phyloP scores from a whole-genome alignment of 2,329 filamentous ascomycete species.

The Hymenoscyphus fructigenus region DNA sequence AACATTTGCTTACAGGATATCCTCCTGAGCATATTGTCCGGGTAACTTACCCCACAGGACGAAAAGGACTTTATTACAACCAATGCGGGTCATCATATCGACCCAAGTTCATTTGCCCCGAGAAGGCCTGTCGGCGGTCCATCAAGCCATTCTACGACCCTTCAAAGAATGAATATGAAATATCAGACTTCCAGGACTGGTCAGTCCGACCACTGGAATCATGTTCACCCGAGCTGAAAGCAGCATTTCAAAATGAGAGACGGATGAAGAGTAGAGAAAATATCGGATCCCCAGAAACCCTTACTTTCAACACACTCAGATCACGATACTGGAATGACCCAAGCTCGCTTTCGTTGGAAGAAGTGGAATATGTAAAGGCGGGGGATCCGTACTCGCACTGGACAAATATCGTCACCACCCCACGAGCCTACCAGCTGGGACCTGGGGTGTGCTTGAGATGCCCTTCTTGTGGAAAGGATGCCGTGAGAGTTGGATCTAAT shows the following conservation, averaged over 20 bases:
- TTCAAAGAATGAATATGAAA: slow-evolving; percentile 7
- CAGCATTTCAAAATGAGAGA: slow-evolving; percentile 5
- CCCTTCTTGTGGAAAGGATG: slow-evolving; percentile 11
- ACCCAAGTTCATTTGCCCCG: slow-evolving; percentile 10
- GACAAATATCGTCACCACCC: not conserved
- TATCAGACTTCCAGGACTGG: slow-evolving; percentile 11
- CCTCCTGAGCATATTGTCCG: not conserved
- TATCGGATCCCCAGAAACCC: not conserved
- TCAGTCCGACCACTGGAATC: slow-evolving; percentile 1
- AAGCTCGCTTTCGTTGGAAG: slow-evolving; percentile 1
- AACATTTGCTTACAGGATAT: not conserved
- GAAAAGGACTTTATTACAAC: slow-evolving; percentile 5
- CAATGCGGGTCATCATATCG: slow-evolving; percentile 9
- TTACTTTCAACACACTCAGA: not conserved
- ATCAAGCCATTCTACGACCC: slow-evolving; percentile 11
- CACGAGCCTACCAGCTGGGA: not conserved
- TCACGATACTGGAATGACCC: not conserved
- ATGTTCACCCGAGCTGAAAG: not conserved
- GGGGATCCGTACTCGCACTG: slow-evolving; percentile 3
- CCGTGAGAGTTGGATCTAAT: slow-evolving; percentile 9
- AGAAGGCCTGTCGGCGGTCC: slow-evolving; percentile 1
- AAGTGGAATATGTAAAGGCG: slow-evolving; percentile 1
- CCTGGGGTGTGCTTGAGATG: not conserved
- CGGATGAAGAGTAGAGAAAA: not conserved
- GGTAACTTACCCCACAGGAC: not conserved